Percentiles rank a stretch among this genome's conserved stretches.
phyloP scores from a whole-genome alignment of 352 stramenopile genomes.

The Phytophthora litchii region DNA sequence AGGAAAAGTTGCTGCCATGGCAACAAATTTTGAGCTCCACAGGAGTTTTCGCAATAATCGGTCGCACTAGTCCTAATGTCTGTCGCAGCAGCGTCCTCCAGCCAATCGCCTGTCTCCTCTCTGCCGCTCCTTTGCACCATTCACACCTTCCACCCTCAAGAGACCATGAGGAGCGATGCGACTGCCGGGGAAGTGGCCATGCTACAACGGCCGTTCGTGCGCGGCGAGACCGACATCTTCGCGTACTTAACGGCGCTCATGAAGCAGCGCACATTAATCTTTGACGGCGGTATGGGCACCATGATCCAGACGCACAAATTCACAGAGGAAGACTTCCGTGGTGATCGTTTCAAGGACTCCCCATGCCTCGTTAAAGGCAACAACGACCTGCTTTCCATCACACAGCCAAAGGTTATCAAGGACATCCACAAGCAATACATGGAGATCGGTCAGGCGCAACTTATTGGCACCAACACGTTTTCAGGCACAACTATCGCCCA shows the following conservation, averaged over 20 bases:
- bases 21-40: not conserved
- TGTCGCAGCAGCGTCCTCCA: not conserved
- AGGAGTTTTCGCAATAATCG: conserved; percentile 4
- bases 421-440: conserved; percentile 96
- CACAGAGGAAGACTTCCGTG: conserved; percentile 95
- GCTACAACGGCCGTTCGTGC: conserved; percentile 65
- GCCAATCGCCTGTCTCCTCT: conserved; percentile 10
- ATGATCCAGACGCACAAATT: conserved; percentile 97
- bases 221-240: conserved; percentile 78
- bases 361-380: conserved; percentile 95
- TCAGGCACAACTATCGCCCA: conserved; percentile 96
- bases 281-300: conserved; percentile 97
- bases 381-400: conserved; percentile 97
- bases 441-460: conserved; percentile 89
- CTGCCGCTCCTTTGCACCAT: conserved; percentile 19
- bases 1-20: not conserved
- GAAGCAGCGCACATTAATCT: conserved; percentile 91
- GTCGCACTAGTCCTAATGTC: not conserved
- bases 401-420: conserved; percentile 94
- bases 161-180: conserved; percentile 32
- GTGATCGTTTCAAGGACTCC: conserved; percentile 94
- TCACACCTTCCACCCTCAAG: conserved; percentile 16
- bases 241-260: conserved; percentile 75
- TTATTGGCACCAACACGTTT: conserved; percentile 99
- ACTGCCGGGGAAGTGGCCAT: conserved; percentile 51